Conservation (phyloP, 257 asterid species). For the Solanum chilense region DNA sequence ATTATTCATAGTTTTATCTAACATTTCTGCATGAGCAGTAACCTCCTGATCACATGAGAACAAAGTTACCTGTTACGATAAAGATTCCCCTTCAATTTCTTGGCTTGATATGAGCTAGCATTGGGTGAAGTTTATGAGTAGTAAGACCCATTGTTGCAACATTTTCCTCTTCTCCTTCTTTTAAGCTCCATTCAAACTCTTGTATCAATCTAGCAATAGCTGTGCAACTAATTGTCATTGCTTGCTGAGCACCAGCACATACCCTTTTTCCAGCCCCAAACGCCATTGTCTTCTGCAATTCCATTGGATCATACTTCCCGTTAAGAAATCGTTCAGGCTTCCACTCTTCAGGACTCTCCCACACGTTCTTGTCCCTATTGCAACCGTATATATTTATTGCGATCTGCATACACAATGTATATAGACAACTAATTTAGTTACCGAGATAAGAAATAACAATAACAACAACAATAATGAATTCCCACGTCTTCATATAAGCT, state of each 20-base stretch:
- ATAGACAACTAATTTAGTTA: background rate
- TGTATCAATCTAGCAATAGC: conserved; percentile 72
- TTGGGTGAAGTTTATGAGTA: conserved; percentile 62
- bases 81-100: conserved; percentile 1
- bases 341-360: conserved; percentile 73
- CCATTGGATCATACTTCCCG: conserved; percentile 28
- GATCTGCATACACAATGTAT: conserved; percentile 25
- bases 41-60: background rate
- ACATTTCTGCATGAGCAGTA: background rate
- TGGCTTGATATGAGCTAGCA: conserved; percentile 41
- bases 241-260: conserved; percentile 83
- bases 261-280: conserved; percentile 85
- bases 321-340: conserved; percentile 61
- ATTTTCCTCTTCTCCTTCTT: conserved; percentile 60
- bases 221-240: conserved; percentile 52
- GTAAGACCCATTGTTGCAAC: conserved; percentile 69
- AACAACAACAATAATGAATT: background rate
- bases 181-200: conserved; percentile 66
- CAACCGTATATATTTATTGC: conserved; percentile 80
- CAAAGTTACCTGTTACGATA: background rate
- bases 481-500: background rate
- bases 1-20: fast-evolving
- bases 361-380: conserved; percentile 61
- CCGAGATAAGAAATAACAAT: background rate
- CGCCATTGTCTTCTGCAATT: conserved; percentile 64